phyloP scores from a whole-genome alignment of 768 basidiomycete genomes.

The Epithele typhae region DNA sequence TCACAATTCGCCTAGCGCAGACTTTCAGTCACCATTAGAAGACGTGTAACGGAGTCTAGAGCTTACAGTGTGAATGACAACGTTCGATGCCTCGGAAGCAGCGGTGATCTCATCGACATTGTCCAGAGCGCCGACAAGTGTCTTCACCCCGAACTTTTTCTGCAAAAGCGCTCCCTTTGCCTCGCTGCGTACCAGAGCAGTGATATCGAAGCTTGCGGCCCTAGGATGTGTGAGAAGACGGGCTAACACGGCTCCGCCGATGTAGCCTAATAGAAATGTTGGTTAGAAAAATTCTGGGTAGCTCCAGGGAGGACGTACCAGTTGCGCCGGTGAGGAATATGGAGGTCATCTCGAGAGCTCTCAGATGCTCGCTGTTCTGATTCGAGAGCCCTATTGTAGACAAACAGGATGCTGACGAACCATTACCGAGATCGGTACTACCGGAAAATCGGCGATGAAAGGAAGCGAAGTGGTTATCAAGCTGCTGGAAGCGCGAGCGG shows the following conservation, averaged over 20 bases:
- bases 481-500: too few species aligned
- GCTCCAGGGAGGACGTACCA: too few species aligned
- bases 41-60: neutral
- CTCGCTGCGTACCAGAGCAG: conserved; percentile 41
- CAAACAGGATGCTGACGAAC: too few species aligned
- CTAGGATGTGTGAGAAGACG: conserved; percentile 43
- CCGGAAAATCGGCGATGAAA: too few species aligned
- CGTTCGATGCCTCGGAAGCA: conserved; percentile 39
- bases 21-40: neutral
- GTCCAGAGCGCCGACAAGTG: conserved; percentile 15
- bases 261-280: conserved; percentile 52
- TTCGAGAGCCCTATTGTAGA: neutral
- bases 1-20: conserved; percentile 41
- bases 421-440: too few species aligned
- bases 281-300: too few species aligned
- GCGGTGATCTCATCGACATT: conserved; percentile 36
- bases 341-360: conserved; percentile 31
- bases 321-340: conserved; percentile 44
- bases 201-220: conserved; percentile 39
- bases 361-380: too few species aligned
- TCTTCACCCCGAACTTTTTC: conserved; percentile 17
- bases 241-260: conserved; percentile 49
- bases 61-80: conserved; percentile 24
- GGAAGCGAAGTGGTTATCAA: too few species aligned
- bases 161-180: conserved; percentile 29